Base-by-base conservation (phyloP, 2,329 filamentous ascomycete species). In the Phyllosticta paracitricarpa region DNA sequence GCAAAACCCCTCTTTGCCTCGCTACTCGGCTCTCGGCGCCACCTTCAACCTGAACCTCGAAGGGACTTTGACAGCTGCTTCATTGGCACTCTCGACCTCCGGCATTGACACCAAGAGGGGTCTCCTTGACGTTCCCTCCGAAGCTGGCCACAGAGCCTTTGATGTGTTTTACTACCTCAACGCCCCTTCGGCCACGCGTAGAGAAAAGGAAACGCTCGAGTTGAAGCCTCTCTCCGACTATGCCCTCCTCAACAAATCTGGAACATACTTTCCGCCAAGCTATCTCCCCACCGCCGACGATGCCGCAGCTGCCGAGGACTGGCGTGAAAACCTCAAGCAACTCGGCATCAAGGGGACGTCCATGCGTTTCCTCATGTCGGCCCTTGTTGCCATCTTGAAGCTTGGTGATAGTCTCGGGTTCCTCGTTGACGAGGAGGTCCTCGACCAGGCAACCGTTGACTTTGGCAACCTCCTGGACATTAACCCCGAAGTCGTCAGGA, bases 161-260 rank as follows among this genome's bases (percentile, higher is more conserved):
- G 93, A 99, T 70, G 94, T 96, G 57, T 97, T 99, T 71, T 97
- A 99, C 77, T 97, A 97, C 69, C 84, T 99, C 0, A 81, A 97
- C 52, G 95, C 92, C 0, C 91, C 89, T n/a, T 89, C 89, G 0
- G 96, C 94, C 0, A 94, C 90, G 1, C 85, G 88, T 3, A 87
- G 91, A 1, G 94, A 99, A 76, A 82, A 91, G 61, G 93, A 97
- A 71, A 96, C 92, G 63, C 78, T 99, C 14, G 86, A 88, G 26
- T 82, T 99, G 30, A 89, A 91, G 75, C 80, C 85, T 8, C 84
- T 89, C 2, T 88, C 89, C 3, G 81, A 83, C 53, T 99, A 97
- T 72, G 76, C 85, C 5, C 79, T 99, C 1, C 80, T 99, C 19
- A 85, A 89, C 64, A 87, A 86, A 67, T 96, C 93, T 2, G 87